Evolutionary conservation across 129 eudicot species (phyloP).

Genomic region (Glebionis coronaria): DNA sequence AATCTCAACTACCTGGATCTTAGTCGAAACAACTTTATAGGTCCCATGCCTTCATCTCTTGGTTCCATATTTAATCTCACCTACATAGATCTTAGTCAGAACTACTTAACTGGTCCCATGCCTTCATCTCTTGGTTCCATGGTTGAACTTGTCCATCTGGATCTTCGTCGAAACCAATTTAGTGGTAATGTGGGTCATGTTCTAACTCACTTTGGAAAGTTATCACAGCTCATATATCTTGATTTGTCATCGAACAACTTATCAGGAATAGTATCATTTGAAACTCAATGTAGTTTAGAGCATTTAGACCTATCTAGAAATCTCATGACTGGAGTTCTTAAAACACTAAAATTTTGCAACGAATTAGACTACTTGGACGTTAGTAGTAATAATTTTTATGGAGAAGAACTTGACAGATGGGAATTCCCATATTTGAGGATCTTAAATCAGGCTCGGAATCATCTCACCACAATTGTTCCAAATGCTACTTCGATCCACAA

Average conservation of each 20-base stretch:
- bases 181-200: not conserved
- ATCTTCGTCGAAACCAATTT: too few species aligned
- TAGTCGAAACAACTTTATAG: too few species aligned
- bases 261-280: slow-evolving; percentile 4
- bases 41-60: too few species aligned
- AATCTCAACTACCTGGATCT: too few species aligned
- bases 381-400: slow-evolving; percentile 10
- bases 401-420: not conserved
- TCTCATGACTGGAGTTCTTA: slow-evolving; percentile 9
- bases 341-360: not conserved
- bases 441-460: slow-evolving; percentile 10
- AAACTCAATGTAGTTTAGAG: not conserved
- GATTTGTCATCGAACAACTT: slow-evolving; percentile 26
- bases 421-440: not conserved
- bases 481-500: not conserved
- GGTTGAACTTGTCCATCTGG: too few species aligned
- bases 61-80: too few species aligned
- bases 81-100: too few species aligned
- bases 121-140: too few species aligned
- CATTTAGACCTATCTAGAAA: slow-evolving; percentile 26
- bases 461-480: not conserved
- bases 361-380: slow-evolving; percentile 17
- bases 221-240: slow-evolving; percentile 9
- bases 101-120: too few species aligned
- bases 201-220: not conserved